These are phyloP conservation scores for Linnemannia zychae DNA, from an alignment of 192 early-diverging fungal species.

Conservation along the genomic window DNA sequence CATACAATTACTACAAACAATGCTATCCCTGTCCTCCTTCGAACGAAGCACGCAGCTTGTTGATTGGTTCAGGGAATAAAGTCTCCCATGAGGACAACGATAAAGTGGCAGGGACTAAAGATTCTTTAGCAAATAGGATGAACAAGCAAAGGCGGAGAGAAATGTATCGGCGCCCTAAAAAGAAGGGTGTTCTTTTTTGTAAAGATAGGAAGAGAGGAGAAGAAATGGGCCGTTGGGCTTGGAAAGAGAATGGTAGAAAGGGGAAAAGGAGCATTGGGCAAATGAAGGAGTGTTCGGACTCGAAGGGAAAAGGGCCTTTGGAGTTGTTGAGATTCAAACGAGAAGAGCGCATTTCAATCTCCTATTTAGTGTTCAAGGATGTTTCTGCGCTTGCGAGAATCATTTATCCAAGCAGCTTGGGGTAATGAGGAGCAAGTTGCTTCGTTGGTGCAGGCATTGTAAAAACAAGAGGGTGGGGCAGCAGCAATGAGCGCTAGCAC, in stretches of 20 bases:
- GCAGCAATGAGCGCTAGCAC: not conserved
- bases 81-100: not conserved
- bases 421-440: not conserved
- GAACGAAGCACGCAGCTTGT: not conserved
- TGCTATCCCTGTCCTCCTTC: not conserved
- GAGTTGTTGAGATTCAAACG: conserved; percentile 9
- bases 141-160: conserved; percentile 40
- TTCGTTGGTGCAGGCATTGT: not conserved
- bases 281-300: not conserved
- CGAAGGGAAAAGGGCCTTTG: not conserved
- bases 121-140: conserved; percentile 62
- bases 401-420: not conserved
- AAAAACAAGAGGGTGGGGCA: not conserved
- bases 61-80: not conserved
- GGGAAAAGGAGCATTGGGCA: conserved; percentile 29
- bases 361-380: not conserved
- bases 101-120: conserved; percentile 44
- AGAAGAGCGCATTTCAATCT: conserved; percentile 3
- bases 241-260: conserved; percentile 28
- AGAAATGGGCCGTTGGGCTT: not conserved
- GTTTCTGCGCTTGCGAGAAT: not conserved
- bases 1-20: not conserved
- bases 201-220: not conserved
- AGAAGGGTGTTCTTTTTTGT: conserved; percentile 41
- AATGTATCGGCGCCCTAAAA: conserved; percentile 56